Base-by-base conservation (phyloP, 441 rosid species). In the Breynia disticha region DNA sequence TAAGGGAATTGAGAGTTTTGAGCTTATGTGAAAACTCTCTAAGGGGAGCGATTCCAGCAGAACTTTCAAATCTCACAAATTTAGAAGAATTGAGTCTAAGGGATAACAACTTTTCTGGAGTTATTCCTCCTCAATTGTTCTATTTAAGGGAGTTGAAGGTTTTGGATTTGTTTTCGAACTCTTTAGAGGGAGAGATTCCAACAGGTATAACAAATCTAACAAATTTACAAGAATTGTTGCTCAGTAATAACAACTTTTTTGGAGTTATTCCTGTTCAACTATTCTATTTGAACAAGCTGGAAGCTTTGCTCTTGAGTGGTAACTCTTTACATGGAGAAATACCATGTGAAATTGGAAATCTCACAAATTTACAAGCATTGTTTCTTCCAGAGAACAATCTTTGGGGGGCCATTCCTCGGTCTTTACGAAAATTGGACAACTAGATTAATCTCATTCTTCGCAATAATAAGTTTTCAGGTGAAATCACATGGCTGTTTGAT, bases 131-230 rank as follows among this genome's bases (percentile, higher is more conserved):
- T 39, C 14, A 39, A 14, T 39, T 39, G 43, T 55, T 55, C 32
- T 62, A 55, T 19, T 55, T 73, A 19, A 63, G 52, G 47, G 16
- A 32, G 5, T 63, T 79, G 6, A 60, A 53, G 13, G 12, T 0
- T 28, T 60, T 69, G 57, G 48, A n/a, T 12, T 48, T 76, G 48
- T 28, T 43, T 28, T 41, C 11, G 2, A 67, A 70, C 65, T 35
- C 12, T 7, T 37, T 76, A 22, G 19, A 5, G 7, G 76, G 75
- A 52, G 56, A 63, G 18, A 61, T 76, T 46, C 78, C 72, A 17
- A 54, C 41, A n/a, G 70, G 63, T 37, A 59, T 72, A 16, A 68
- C 68, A 17, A 56, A 48, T 8, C 66, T 76, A 37, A 50, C 53
- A 10, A 42, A 68, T 21, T 19, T 72, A 19, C 10, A 52, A 48